Base-by-base conservation (phyloP, 306 rosid species). In the Rubus idaeus region DNA sequence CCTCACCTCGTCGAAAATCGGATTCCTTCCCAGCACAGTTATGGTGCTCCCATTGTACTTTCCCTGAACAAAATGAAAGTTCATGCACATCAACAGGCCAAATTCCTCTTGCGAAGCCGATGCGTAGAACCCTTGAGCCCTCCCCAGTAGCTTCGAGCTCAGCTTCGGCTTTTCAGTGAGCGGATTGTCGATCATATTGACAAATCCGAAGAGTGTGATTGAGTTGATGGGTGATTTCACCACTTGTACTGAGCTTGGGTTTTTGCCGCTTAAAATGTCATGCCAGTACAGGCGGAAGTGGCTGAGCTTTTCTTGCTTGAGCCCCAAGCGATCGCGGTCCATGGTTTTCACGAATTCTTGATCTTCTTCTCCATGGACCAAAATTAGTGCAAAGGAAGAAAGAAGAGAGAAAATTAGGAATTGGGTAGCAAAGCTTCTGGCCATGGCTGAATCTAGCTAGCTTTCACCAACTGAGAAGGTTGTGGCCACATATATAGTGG, bases 11-110 rank as follows among this genome's bases (percentile, higher is more conserved):
- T 78, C 8, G 74, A 80, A 70, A 7, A 89, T 74, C 1, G 78
- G 83, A 68, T 93, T 91, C 78, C 97, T 83, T 5, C 98, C 98
- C 30, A 91, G 69, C 16, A 91, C 69, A 0, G 93, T 89, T 63
- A 91, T 47, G 10, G 88, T 88, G 79, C 98, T 93, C 0, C 97
- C 97, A 47, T 86, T 91, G 40, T 89, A 91, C 52, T 93, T 91
- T 18, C 97, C 97, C 51, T 87, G 79, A 1, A 68, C 21, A 40
- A 91, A 85, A 0, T 63, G 87, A 14, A 93, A 91, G 39, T 91
- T 93, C 97, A 88, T 87, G 1, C 87, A 91, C 96, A 89, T 88
- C 62, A 91, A 37, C 11, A 89, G 46, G 10, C 79, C 81, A 1
- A 83, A 0, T 8, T 91, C 88, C 40, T 61, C 40, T 35, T 88